phyloP scores from a whole-genome alignment of 768 basidiomycete genomes.

The Auriculariales sp. region DNA sequence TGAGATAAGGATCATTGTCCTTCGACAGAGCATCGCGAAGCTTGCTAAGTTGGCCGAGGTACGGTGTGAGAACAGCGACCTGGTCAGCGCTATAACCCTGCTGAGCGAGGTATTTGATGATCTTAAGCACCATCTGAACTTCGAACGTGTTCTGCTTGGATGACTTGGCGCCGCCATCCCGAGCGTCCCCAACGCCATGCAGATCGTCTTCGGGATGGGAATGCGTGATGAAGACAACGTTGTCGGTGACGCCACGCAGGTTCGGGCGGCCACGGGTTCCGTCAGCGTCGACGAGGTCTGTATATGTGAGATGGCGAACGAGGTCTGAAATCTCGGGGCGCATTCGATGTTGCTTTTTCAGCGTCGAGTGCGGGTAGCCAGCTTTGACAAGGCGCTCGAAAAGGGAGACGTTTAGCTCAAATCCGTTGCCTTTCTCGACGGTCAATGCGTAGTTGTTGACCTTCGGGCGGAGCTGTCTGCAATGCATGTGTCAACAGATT shows the following conservation, averaged over 20 bases:
- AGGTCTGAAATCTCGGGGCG: conserved; percentile 55
- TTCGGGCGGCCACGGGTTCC: conserved; percentile 33
- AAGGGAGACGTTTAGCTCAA: conserved; percentile 48
- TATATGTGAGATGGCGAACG: conserved; percentile 49
- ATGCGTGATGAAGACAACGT: conserved; percentile 50
- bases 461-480: conserved; percentile 61
- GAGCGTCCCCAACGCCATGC: too few species aligned
- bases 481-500: neutral
- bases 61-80: conserved; percentile 54
- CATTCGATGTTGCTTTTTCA: conserved; percentile 55
- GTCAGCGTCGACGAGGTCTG: conserved; percentile 41
- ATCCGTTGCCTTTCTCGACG: conserved; percentile 54
- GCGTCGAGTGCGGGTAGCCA: conserved; percentile 45
- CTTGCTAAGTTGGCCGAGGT: conserved; percentile 47
- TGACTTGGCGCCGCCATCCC: too few species aligned
- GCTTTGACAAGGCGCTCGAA: conserved; percentile 54
- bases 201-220: conserved; percentile 39
- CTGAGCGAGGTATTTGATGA: conserved; percentile 48
- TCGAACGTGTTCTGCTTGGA: conserved; percentile 17
- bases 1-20: conserved; percentile 41
- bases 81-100: conserved; percentile 51
- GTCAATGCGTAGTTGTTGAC: conserved; percentile 51
- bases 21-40: conserved; percentile 30
- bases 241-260: conserved; percentile 38
- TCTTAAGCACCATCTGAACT: conserved; percentile 48